These are phyloP conservation scores for Claviceps sorghi DNA, from an alignment of 2,329 filamentous ascomycete species.

Conservation along the genomic window DNA sequence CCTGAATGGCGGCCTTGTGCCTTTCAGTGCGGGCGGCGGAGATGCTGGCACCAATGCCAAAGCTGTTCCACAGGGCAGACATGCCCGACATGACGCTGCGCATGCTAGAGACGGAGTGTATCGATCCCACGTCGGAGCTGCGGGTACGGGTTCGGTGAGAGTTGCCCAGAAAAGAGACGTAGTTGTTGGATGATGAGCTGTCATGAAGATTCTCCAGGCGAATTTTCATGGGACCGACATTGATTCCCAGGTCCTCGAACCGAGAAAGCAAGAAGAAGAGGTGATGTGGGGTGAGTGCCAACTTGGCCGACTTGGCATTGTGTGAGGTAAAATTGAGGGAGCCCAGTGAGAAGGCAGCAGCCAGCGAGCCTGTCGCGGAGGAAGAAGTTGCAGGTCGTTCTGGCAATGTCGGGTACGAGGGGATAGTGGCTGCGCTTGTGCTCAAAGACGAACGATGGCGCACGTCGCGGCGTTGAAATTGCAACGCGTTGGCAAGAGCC, in stretches of 20 bases:
- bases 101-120: conserved; percentile 91
- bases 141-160: conserved; percentile 62
- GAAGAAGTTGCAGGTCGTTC: conserved; percentile 50
- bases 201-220: conserved; percentile 89
- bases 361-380: conserved; percentile 61
- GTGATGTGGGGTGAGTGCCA: conserved; percentile 89
- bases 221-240: conserved; percentile 91
- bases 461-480: conserved; percentile 58
- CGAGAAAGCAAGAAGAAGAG: conserved; percentile 91
- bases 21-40: conserved; percentile 73
- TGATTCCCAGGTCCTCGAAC: conserved; percentile 82
- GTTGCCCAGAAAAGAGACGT: conserved; percentile 86
- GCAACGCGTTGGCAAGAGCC: conserved; percentile 86
- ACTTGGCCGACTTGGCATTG: conserved; percentile 73
- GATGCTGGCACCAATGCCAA: conserved; percentile 69
- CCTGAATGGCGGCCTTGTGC: conserved; percentile 70
- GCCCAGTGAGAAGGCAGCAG: conserved; percentile 74
- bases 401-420: conserved; percentile 42
- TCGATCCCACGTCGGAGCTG: conserved; percentile 72
- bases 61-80: conserved; percentile 80
- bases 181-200: conserved; percentile 72
- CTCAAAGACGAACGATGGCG: conserved; percentile 57
- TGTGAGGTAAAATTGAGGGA: conserved; percentile 74
- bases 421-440: conserved; percentile 41
- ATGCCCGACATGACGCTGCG: conserved; percentile 96